phyloP scores from a whole-genome alignment of 192 early-diverging fungal genomes.

The Linderina pennispora region DNA sequence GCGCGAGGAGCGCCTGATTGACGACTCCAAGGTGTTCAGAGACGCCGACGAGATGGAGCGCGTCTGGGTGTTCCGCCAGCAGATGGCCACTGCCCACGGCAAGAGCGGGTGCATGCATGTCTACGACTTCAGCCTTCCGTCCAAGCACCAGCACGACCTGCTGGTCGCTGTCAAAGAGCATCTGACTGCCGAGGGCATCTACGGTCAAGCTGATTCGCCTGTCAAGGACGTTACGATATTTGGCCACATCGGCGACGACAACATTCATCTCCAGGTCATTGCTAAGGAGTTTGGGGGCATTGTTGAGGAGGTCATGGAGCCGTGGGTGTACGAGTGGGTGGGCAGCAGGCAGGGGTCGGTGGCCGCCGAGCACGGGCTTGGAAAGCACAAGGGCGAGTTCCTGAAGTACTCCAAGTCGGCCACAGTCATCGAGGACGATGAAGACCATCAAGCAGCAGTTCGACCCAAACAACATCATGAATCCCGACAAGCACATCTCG shows the following conservation, averaged over 20 bases:
- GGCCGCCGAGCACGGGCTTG: constrained; percentile 87
- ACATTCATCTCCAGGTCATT: constrained; percentile 88
- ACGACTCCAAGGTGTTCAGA: constrained; percentile 11
- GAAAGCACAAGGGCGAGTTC: constrained; percentile 65
- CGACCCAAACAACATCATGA: constrained; percentile 94
- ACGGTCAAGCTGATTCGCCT: constrained; percentile 24
- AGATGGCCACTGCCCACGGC: constrained; percentile 41
- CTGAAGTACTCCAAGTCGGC: constrained; percentile 81
- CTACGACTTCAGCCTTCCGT: constrained; percentile 40
- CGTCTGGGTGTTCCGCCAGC: constrained; percentile 36
- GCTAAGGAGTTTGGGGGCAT: constrained; percentile 56
- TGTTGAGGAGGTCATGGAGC: constrained; percentile 71
- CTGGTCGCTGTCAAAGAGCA: constrained; percentile 25
- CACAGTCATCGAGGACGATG: constrained; percentile 81
- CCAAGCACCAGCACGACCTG: constrained; percentile 30
- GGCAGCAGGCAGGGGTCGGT: constrained; percentile 58
- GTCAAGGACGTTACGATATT: constrained; percentile 82
- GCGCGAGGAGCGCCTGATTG: constrained; percentile 9
- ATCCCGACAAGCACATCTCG: constrained; percentile 66
- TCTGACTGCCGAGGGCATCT: constrained; percentile 13
- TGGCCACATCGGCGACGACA: constrained; percentile 97
- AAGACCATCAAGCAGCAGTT: constrained; percentile 73
- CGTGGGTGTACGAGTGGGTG: constrained; percentile 85
- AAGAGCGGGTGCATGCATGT: constrained; percentile 46
- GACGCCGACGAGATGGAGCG: constrained; percentile 21